Conservation (phyloP, 148 eudicot species). For the Fagopyrum homotropicum region DNA sequence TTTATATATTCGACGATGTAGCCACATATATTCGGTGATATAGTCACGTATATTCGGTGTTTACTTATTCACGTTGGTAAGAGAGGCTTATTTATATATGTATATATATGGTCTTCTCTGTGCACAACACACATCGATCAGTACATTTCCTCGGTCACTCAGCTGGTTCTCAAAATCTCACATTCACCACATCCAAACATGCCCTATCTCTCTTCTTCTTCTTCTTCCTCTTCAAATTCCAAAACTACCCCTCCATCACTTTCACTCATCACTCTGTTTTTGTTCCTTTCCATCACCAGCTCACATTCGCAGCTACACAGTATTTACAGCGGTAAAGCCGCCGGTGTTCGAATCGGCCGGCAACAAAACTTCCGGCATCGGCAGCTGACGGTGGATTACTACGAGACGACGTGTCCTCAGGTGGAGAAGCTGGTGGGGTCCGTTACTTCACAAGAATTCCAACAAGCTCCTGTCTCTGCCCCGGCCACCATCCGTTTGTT, state of each 20-base stretch:
- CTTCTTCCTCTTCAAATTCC: constrained; percentile 11
- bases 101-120: background rate
- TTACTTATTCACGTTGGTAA: too few species aligned
- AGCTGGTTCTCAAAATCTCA: background rate
- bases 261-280: constrained; percentile 16
- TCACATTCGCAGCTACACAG: constrained; percentile 13
- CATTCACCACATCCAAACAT: constrained; percentile 15
- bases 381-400: constrained; percentile 54
- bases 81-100: too few species aligned
- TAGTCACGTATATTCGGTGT: too few species aligned
- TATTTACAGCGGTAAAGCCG: background rate
- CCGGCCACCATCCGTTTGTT: constrained; percentile 90
- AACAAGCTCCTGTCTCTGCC: constrained; percentile 47
- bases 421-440: constrained; percentile 67
- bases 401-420: constrained; percentile 70
- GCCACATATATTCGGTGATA: too few species aligned
- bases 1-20: too few species aligned
- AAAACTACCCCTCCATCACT: background rate
- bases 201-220: constrained; percentile 21
- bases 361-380: constrained; percentile 16
- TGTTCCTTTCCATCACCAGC: constrained; percentile 9
- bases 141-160: background rate
- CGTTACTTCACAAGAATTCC: constrained; percentile 55
- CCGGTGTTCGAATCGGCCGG: background rate
- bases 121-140: background rate